These are phyloP conservation scores for Tardiomyces digboiensis DNA, from an alignment of 1,139 yeast species.

Conservation along the genomic window DNA sequence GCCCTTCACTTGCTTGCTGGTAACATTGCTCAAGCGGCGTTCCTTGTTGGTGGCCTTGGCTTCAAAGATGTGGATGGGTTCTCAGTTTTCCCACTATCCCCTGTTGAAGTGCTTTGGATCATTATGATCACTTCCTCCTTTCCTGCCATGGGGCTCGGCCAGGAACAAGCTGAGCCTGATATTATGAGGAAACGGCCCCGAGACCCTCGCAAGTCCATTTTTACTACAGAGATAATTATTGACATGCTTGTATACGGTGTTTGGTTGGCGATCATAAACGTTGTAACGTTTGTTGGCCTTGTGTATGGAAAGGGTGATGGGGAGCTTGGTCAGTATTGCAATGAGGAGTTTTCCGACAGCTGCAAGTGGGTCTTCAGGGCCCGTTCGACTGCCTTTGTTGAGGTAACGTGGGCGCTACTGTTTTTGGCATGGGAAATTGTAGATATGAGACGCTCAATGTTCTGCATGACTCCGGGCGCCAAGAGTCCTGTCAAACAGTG, in stretches of 20 bases:
- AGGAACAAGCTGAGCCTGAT: slow-evolving; percentile 58
- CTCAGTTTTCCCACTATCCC: slow-evolving; percentile 71
- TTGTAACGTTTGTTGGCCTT: slow-evolving; percentile 55
- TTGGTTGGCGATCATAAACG: slow-evolving; percentile 65
- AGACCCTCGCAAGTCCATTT: slow-evolving; percentile 46
- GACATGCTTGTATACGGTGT: slow-evolving; percentile 74
- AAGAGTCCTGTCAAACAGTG: slow-evolving; percentile 22
- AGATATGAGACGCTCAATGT: slow-evolving; percentile 65
- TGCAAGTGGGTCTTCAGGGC: slow-evolving; percentile 69
- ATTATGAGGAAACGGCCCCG: slow-evolving; percentile 59
- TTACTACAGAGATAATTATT: slow-evolving; percentile 58
- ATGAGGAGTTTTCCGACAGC: slow-evolving; percentile 33
- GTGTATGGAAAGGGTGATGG: slow-evolving; percentile 59
- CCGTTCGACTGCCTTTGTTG: slow-evolving; percentile 73
- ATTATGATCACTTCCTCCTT: slow-evolving; percentile 71
- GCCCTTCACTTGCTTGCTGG: slow-evolving; percentile 73
- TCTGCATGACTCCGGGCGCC: slow-evolving; percentile 58
- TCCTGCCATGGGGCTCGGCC: slow-evolving; percentile 85
- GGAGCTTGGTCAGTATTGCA: slow-evolving; percentile 57
- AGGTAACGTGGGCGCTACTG: slow-evolving; percentile 88
- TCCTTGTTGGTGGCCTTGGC: slow-evolving; percentile 61
- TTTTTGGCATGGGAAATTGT: slow-evolving; percentile 87
- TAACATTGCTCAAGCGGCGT: slow-evolving; percentile 70
- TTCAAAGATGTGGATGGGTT: slow-evolving; percentile 49
- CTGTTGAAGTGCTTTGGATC: slow-evolving; percentile 75